Evolutionary conservation across 495 filamentous ascomycete genomes (phyloP).

Genomic region (Gamarada debralockiae): DNA sequence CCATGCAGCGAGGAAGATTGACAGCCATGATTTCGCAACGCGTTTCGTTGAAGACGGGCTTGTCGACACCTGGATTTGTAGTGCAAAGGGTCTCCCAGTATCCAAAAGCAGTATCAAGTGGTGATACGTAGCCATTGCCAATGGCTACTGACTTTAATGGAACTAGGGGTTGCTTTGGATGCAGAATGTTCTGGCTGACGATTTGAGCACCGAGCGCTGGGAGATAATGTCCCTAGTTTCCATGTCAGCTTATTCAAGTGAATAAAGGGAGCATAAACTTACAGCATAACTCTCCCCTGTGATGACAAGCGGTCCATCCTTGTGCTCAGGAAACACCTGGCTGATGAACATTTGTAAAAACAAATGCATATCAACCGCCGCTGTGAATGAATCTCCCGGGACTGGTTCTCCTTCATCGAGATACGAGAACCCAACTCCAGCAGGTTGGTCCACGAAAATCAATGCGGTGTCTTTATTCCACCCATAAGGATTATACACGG

Average conservation of each 20-base stretch:
- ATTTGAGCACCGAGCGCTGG: constrained; percentile 10
- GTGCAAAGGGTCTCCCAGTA: constrained; percentile 45
- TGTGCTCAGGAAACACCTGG: constrained; percentile 35
- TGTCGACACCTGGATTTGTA: constrained; percentile 29
- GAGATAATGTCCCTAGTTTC: constrained; percentile 7
- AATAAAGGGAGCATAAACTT: too few species aligned
- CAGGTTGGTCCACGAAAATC: constrained; percentile 45
- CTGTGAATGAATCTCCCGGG: constrained; percentile 26
- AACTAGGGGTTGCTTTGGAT: constrained; percentile 18
- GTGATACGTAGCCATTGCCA: constrained; percentile 37
- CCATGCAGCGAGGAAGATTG: constrained; percentile 39
- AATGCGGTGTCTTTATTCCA: constrained; percentile 43
- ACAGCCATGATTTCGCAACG: constrained; percentile 40
- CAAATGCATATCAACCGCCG: constrained; percentile 35
- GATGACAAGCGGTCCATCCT: constrained; percentile 27
- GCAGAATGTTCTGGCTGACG: constrained; percentile 2
- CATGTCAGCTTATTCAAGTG: not conserved
- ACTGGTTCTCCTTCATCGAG: constrained; percentile 29
- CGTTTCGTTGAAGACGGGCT: constrained; percentile 32
- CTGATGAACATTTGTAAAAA: constrained; percentile 40
- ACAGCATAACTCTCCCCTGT: constrained; percentile 36
- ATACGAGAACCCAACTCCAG: constrained; percentile 41
- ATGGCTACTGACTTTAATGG: constrained; percentile 35
- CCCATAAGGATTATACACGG: constrained; percentile 39
- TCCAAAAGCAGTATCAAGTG: constrained; percentile 30